A percentile compares a stretch with the other conserved stretches of the same genome.
phyloP scores from a whole-genome alignment of 2,329 filamentous ascomycete genomes.

The Phialophora macrospora region DNA sequence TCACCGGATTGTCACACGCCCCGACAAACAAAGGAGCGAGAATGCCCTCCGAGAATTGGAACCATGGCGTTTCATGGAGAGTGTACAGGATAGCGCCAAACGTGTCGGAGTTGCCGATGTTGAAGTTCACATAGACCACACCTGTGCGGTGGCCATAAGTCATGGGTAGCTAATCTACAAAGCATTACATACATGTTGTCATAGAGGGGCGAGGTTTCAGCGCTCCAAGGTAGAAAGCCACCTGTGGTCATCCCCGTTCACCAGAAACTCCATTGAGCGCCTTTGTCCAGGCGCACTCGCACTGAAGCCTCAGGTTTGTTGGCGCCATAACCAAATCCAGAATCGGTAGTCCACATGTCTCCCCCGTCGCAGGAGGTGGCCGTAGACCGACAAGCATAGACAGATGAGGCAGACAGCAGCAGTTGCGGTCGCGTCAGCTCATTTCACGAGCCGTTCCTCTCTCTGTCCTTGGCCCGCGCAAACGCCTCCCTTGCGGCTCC shows the following conservation, averaged over 20 bases:
- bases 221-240: background rate
- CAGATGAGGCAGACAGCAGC: background rate
- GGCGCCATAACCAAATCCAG: background rate
- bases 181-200: slow-evolving; percentile 8
- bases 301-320: background rate
- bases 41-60: background rate
- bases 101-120: background rate
- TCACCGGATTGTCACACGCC: background rate
- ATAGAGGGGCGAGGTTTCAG: slow-evolving; percentile 4
- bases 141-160: background rate
- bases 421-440: background rate
- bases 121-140: background rate
- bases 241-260: background rate
- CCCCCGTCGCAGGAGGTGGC: background rate
- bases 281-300: background rate
- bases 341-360: background rate
- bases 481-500: slow-evolving; percentile 61
- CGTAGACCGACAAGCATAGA: background rate
- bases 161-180: slow-evolving; percentile 8
- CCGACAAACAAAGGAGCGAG: background rate
- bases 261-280: background rate
- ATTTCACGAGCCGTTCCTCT: slow-evolving; percentile 4
- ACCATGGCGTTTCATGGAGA: background rate
- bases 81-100: background rate
- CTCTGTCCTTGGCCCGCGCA: slow-evolving; percentile 16